Conservation (phyloP, 1,284 basidiomycete species). For the Ganoderma lucidum region DNA sequence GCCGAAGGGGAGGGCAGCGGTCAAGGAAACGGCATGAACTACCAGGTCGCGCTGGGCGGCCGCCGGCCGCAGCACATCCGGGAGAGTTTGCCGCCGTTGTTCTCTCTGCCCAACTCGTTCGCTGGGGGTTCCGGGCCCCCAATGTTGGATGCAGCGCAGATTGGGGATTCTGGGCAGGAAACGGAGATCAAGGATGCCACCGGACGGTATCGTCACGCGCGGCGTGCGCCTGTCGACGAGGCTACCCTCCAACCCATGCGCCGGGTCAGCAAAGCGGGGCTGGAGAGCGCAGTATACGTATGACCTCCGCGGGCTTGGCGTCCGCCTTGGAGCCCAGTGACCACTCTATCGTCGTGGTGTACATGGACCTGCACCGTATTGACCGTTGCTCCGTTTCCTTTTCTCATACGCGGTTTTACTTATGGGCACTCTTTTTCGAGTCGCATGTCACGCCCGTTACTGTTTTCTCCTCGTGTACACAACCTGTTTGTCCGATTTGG, state of each 20-base stretch:
- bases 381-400: background rate
- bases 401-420: constrained; percentile 5
- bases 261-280: constrained; percentile 88
- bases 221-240: constrained; percentile 86
- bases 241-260: constrained; percentile 86
- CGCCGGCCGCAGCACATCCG: constrained; percentile 67
- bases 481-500: constrained; percentile 1
- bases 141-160: constrained; percentile 43
- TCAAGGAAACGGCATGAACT: constrained; percentile 42
- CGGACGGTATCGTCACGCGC: constrained; percentile 85
- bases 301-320: constrained; percentile 21
- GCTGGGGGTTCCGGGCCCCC: constrained; percentile 36
- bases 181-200: constrained; percentile 84
- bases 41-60: constrained; percentile 51
- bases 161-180: constrained; percentile 77
- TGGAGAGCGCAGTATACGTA: constrained; percentile 65
- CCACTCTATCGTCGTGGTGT: background rate
- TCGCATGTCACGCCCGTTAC: background rate
- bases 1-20: constrained; percentile 37
- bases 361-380: background rate
- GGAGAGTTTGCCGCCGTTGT: constrained; percentile 80
- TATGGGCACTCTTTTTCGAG: background rate
- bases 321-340: background rate
- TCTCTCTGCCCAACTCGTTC: constrained; percentile 46
- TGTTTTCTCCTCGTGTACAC: constrained; percentile 1